Percentiles rank a stretch among this genome's conserved stretches.
phyloP scores from a whole-genome alignment of 2,329 filamentous ascomycete genomes.

The Penicillium sp. region DNA sequence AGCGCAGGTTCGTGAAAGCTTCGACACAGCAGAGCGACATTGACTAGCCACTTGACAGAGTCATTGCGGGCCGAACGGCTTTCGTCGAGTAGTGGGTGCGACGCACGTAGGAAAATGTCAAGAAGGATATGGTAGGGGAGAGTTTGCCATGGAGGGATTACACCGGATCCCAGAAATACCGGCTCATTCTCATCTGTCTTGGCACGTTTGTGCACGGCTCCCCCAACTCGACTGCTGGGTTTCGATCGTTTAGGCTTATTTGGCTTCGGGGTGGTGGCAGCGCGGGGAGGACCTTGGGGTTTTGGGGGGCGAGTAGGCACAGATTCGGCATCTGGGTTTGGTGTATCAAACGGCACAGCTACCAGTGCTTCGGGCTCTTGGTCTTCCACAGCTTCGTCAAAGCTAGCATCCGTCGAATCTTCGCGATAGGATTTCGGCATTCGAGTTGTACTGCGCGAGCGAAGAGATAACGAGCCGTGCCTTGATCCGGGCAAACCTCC shows the following conservation, averaged over 20 bases:
- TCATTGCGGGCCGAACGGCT: slow-evolving; percentile 21
- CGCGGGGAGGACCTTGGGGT: slow-evolving; percentile 11
- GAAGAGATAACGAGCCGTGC: slow-evolving; percentile 28
- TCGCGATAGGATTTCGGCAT: slow-evolving; percentile 35
- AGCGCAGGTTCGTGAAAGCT: slow-evolving; percentile 70
- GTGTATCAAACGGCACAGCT: slow-evolving; percentile 10
- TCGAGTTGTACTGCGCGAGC: slow-evolving; percentile 31
- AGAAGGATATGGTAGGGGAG: slow-evolving; percentile 68
- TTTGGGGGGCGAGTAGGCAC: slow-evolving; percentile 4
- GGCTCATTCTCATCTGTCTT: slow-evolving; percentile 21
- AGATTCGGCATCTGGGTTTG: slow-evolving; percentile 1
- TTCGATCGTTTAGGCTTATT: slow-evolving; percentile 13
- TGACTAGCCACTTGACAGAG: slow-evolving; percentile 59
- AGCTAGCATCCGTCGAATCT: slow-evolving; percentile 33
- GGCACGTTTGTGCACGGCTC: slow-evolving; percentile 27
- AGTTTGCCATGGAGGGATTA: slow-evolving; percentile 57
- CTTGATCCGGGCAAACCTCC: slow-evolving; percentile 10
- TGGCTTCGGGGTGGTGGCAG: slow-evolving; percentile 2
- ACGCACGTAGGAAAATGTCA: slow-evolving; percentile 67
- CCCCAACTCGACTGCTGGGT: slow-evolving; percentile 10
- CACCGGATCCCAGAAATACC: slow-evolving; percentile 25
- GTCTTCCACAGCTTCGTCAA: slow-evolving; percentile 15
- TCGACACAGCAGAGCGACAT: slow-evolving; percentile 61
- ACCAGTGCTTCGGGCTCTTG: slow-evolving; percentile 10
- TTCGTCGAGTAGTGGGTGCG: slow-evolving; percentile 53